Evolutionary conservation across 495 filamentous ascomycete species (phyloP), one percentile per base, ranked within the genome.

Genomic region (Hyphodiscus hymeniophilus): DNA sequence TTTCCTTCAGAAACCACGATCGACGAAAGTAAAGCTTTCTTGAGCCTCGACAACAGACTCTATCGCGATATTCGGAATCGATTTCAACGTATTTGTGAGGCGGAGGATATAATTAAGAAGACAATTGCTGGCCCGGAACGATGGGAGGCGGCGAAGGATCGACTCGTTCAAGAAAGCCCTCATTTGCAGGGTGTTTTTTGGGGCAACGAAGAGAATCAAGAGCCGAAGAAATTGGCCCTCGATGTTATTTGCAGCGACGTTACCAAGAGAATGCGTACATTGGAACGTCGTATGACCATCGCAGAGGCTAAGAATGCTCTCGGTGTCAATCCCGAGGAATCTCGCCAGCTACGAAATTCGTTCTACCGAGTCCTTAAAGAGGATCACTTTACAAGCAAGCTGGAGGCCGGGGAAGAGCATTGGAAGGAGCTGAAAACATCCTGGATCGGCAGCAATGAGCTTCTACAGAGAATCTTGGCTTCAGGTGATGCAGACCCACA

Each of bases 1-100:
- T 90, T 84, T 59, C 84, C 84, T 0, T 89, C 84, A 5, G 87
- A 91, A 58, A 88, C 81, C 8, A 89, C 87, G 0, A 75, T 92
- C 46, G 81, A 85, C 55, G 86, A 92, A 58, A 78, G 81, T 64
- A 88, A 89, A 57, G 69, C 72, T 15, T 81, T 79, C 55, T 67
- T 92, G 30, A 73, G 66, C 39, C 66, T 91, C 35, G 80, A 84
- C 58, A 76, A 72, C 45, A 57, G 66, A 1, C 63, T 72, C 38
- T 92, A 92, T 61, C 72, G 67, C 28, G 58, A 77, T 50, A 60
- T 87, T 4, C 72, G 86, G 23, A 68, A 78, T 21, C 74, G 77
- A n/a, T 90, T 89, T 49, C 74, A 81, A 48, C 60, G 55, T 15
- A 85, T 91, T 21, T 89, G 84, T 54, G 69, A 79, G 50, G 73